Evolutionary conservation across 305 asterid species (phyloP), one percentile per base, ranked within the genome.

Genomic region (Striga hermonthica): DNA sequence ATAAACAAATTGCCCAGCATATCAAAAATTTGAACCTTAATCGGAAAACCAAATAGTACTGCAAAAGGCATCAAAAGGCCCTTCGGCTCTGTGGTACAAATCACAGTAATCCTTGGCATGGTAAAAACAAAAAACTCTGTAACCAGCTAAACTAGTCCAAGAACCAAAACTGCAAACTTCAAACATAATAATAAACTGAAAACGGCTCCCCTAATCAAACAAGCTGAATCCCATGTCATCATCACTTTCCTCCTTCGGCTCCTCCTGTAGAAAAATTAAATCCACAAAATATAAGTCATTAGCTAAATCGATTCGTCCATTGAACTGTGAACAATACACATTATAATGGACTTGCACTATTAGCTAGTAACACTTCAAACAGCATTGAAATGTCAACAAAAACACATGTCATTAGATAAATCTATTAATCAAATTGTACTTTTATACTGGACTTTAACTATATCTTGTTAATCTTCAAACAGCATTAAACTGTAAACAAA

Each of bases 181-280:
- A 5, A 39, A 39, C 6, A 39, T 8, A 39, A 39, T 4, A 4
- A 4, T 39, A 5, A 39, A 0, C 6, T 39, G 43, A 39, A 39
- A 39, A 39, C 3, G 43, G 9, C 43, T 4, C 31, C 31, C 44
- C 71, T 75, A 80, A 72, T 78, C 86, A 53, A 81, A 78, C 78
- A 78, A 74, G 45, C 77, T 68, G 52, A 73, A 78, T 11, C 83
- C 83, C 80, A 78, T 78, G 14, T 81, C 86, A 3, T 78, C 86
- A 7, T 81, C 83, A n/a, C 81, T 75, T 72, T 81, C 86, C 14
- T 81, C 86, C 76, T 76, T 81, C 1, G 75, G 57, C 64, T 78
- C 86, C 62, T 74, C 83, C 81, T 81, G 70, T 0, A 55, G 2
- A 57, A 48, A 11, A 6, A 52, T 0, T 41, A 16, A 55, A 15